Evolutionary conservation across 1,139 yeast species (phyloP).

Genomic region (Candida labiduridarum): DNA sequence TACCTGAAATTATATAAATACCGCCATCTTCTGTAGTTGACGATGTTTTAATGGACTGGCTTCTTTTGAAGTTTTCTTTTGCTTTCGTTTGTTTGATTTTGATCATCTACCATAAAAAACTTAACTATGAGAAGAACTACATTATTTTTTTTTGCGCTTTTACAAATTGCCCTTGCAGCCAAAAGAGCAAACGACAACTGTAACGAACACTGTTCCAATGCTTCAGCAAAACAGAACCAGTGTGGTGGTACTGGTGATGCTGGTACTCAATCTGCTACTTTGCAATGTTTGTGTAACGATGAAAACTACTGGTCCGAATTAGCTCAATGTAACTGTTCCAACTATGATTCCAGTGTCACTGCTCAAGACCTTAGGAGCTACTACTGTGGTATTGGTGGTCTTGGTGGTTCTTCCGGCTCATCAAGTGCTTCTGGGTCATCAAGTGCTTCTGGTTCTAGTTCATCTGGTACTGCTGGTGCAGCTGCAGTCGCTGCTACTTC

Average conservation of each 20-base stretch:
- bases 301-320: constrained; percentile 6
- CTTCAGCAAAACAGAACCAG: not conserved
- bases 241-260: constrained; percentile 5
- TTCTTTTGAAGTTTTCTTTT: not conserved
- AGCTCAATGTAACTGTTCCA: constrained; percentile 5
- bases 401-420: constrained; percentile 1
- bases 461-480: not conserved
- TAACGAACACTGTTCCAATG: constrained; percentile 4
- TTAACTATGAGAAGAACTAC: constrained; percentile 2
- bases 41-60: not conserved
- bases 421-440: not conserved
- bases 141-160: constrained; percentile 7
- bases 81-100: not conserved
- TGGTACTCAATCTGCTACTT: constrained; percentile 2
- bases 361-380: constrained; percentile 4
- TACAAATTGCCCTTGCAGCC: constrained; percentile 6
- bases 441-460: not conserved
- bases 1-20: constrained; percentile 1
- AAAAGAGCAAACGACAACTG: constrained; percentile 4
- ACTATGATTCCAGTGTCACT: not conserved
- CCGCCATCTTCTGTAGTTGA: not conserved
- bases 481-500: constrained; percentile 1
- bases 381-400: constrained; percentile 3
- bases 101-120: not conserved
- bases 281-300: constrained; percentile 6